These are phyloP conservation scores for Tardiomyces blankii DNA, from an alignment of 1,139 yeast species.

Conservation along the genomic window DNA sequence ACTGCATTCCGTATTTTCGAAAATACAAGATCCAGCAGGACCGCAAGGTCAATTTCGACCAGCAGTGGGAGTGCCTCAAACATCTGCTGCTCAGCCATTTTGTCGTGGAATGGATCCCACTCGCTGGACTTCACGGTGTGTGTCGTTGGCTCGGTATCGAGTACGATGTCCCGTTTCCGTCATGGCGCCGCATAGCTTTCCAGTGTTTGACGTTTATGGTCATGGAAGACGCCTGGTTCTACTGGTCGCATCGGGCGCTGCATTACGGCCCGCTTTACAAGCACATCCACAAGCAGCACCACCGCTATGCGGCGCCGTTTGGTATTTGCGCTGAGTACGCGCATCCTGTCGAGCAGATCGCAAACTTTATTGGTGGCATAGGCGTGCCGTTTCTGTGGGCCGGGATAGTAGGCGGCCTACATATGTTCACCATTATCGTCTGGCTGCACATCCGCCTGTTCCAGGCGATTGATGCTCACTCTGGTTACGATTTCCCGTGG, in stretches of 20 bases:
- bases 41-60: constrained; percentile 63
- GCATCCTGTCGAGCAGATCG: constrained; percentile 85
- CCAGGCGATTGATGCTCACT: constrained; percentile 94
- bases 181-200: constrained; percentile 8
- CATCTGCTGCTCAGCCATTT: constrained; percentile 76
- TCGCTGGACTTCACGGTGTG: constrained; percentile 91
- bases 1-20: constrained; percentile 62
- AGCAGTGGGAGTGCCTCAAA: constrained; percentile 87
- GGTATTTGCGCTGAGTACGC: constrained; percentile 96
- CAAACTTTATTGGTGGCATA: constrained; percentile 86
- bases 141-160: constrained; percentile 67
- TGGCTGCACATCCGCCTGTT: constrained; percentile 82
- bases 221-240: constrained; percentile 91
- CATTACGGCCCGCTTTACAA: constrained; percentile 82
- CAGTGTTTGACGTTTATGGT: constrained; percentile 24
- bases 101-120: constrained; percentile 87
- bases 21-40: constrained; percentile 74
- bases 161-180: constrained; percentile 76
- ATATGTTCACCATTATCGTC: constrained; percentile 67
- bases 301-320: constrained; percentile 93
- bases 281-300: constrained; percentile 91
- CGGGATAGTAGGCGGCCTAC: constrained; percentile 51
- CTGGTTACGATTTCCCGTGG: constrained; percentile 97
- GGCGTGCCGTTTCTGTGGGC: constrained; percentile 77
- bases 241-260: constrained; percentile 82